Evolutionary conservation across 495 filamentous ascomycete genomes (phyloP), one percentile per base, ranked within the genome.

Genomic region (Aspergillus bertholletiae): DNA sequence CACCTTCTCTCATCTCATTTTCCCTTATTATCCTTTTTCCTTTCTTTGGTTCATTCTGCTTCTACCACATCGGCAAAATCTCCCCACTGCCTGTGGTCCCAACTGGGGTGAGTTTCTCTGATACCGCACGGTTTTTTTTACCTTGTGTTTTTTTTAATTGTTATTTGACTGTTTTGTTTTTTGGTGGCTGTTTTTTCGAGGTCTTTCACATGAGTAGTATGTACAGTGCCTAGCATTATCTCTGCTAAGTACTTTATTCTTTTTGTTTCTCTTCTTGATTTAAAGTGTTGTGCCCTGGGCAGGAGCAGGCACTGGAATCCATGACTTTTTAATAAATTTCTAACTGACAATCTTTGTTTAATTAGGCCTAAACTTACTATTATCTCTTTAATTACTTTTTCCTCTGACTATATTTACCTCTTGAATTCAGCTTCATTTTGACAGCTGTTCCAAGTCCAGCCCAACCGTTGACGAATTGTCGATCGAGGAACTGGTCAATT

Each of bases 61-160:
- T 54, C 34, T n/a, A 37, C 18, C 28, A 21, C 41, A 51, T 58
- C 30, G 44, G 43, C 45, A 45, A 48, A 41, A 48, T 30, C 46
- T 37, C 41, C 53, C 57, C 49, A 54, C 53, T 26, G 52, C 46
- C 40, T 44, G 56, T 63, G 53, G 46, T 57, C 37, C 41, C 32
- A 55, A 51, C 41, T 55, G 51, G 56, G 45, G 52, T 62, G 55
- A 55, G 40, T 53, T 37, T 28, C 26, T 28, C 26, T 28, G 8
- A 21, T 7, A 48, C 22, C 15, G n/a, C 39, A 41, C 21, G 15
- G 13, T 26, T 11, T 45, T n/a, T n/a, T n/a, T 3, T 3, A 5
- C 13, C 21, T 43, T 51, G 28, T 28, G 41, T 51, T 51, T 43
- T 17, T 13, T 34, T 34, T 34, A 28, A 5, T 34, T 34, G 7